phyloP scores from a whole-genome alignment of 176 grass and related monocot species.

The Phoenix dactylifera region DNA sequence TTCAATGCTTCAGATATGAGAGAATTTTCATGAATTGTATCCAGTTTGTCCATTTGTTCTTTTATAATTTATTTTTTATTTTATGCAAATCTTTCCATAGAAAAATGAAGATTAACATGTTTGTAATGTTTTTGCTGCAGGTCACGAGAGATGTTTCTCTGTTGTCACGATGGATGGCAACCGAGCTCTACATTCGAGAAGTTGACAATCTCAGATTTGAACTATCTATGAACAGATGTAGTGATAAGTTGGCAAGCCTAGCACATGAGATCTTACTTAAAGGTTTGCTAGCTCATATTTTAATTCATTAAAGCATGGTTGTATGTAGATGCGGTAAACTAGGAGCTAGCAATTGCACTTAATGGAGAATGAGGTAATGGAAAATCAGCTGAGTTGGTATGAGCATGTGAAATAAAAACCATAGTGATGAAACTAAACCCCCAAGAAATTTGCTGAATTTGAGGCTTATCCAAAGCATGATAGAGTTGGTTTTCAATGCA shows the following conservation, averaged over 20 bases:
- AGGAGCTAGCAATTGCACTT: too few species aligned
- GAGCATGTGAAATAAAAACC: too few species aligned
- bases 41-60: too few species aligned
- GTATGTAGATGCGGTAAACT: not conserved
- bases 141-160: conserved; percentile 85
- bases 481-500: too few species aligned
- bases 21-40: too few species aligned
- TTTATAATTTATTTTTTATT: too few species aligned
- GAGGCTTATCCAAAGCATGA: too few species aligned
- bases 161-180: conserved; percentile 88
- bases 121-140: conserved; percentile 26
- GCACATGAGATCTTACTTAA: conserved; percentile 67
- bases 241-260: conserved; percentile 47
- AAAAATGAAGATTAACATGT: conserved; percentile 7
- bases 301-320: not conserved
- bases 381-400: not conserved
- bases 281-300: conserved; percentile 25
- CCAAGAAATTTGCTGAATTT: too few species aligned
- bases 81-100: too few species aligned
- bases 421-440: too few species aligned
- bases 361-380: not conserved
- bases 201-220: conserved; percentile 91
- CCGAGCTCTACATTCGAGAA: conserved; percentile 75
- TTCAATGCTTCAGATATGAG: too few species aligned
- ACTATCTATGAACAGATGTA: conserved; percentile 76